Percentiles rank a stretch among this genome's conserved stretches.
Evolutionary conservation across 2,329 filamentous ascomycete genomes (phyloP).

Genomic region (Neofusicoccum ribis): DNA sequence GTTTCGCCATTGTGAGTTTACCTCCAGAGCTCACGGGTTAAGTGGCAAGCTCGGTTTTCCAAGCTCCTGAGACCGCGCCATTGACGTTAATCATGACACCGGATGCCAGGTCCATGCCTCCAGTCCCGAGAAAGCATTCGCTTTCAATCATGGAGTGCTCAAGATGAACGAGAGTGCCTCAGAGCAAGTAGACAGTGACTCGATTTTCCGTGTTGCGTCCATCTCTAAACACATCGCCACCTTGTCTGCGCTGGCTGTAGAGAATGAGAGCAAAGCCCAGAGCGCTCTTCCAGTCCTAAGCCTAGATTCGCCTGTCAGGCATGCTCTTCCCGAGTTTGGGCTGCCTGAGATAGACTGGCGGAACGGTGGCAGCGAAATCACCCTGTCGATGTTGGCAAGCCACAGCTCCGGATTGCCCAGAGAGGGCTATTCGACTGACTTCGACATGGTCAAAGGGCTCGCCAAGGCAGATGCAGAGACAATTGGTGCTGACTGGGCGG

Average conservation of each 20-base stretch:
- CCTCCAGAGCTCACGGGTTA: background rate
- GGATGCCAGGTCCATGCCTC: conserved; percentile 31
- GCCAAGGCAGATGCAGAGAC: conserved; percentile 29
- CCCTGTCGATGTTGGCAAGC: conserved; percentile 34
- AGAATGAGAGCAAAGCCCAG: conserved; percentile 22
- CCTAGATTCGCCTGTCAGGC: conserved; percentile 29
- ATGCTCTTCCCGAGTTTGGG: conserved; percentile 28
- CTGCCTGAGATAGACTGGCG: conserved; percentile 30
- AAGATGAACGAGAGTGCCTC: conserved; percentile 31
- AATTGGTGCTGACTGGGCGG: conserved; percentile 32
- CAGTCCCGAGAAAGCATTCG: conserved; percentile 23
- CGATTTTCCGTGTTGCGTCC: conserved; percentile 33
- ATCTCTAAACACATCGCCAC: conserved; percentile 33
- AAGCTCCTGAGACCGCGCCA: background rate
- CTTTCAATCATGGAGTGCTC: conserved; percentile 32
- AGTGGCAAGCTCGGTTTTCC: background rate
- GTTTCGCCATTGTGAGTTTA: conserved; percentile 31
- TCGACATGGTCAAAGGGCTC: conserved; percentile 29
- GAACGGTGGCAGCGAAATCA: conserved; percentile 34
- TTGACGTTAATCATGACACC: background rate
- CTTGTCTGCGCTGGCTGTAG: conserved; percentile 28
- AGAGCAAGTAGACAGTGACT: conserved; percentile 28
- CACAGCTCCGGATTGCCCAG: conserved; percentile 32
- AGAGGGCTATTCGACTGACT: conserved; percentile 33
- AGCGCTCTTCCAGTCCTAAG: conserved; percentile 20